Evolutionary conservation across 192 early-diverging fungal species (phyloP).

Genomic region (Coemansia interrupta): DNA sequence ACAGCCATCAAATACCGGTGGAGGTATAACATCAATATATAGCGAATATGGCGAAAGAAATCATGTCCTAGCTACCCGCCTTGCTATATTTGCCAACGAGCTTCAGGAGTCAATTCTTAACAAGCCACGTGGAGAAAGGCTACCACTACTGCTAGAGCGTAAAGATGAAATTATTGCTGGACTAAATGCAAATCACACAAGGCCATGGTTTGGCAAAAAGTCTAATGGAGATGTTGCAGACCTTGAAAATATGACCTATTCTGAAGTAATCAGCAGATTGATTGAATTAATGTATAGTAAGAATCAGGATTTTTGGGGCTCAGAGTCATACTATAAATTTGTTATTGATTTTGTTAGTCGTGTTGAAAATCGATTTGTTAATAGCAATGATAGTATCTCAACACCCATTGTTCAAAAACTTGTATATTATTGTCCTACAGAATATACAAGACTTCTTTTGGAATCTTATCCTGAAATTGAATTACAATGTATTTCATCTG

Average conservation of each 20-base stretch:
- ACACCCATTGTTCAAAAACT: too few species aligned
- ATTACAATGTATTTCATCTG: conserved; percentile 26
- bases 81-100: conserved; percentile 69
- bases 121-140: conserved; percentile 79
- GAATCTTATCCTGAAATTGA: conserved; percentile 88
- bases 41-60: conserved; percentile 93
- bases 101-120: conserved; percentile 77
- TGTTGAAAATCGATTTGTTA: conserved; percentile 81
- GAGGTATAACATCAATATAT: conserved; percentile 79
- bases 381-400: too few species aligned
- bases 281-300: conserved; percentile 77
- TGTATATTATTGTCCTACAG: not conserved
- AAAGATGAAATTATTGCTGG: conserved; percentile 86
- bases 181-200: conserved; percentile 86
- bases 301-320: conserved; percentile 78
- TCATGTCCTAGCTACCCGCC: conserved; percentile 86
- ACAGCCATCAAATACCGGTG: conserved; percentile 72
- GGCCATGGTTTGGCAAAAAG: conserved; percentile 92
- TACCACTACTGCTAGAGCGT: conserved; percentile 60
- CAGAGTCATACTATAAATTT: conserved; percentile 64
- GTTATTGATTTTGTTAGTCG: conserved; percentile 79
- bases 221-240: conserved; percentile 63
- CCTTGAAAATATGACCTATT: conserved; percentile 47
- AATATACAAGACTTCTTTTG: conserved; percentile 13
- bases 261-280: conserved; percentile 75